Percentiles rank a stretch among this genome's conserved stretches.
phyloP scores from a whole-genome alignment of 208 protist species.

The Wallacemonas sp. region DNA sequence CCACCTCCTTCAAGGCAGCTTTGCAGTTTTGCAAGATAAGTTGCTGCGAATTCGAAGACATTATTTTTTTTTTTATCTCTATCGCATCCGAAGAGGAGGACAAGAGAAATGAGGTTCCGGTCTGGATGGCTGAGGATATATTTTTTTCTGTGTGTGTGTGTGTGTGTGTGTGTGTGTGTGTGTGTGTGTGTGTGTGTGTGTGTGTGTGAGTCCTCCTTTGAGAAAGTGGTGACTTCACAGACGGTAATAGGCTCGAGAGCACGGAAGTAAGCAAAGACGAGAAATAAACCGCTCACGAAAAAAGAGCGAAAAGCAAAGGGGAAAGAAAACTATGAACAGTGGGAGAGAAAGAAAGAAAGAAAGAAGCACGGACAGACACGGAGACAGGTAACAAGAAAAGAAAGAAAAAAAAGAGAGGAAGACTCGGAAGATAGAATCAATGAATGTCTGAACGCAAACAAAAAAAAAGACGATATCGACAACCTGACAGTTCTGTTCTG shows the following conservation, averaged over 20 bases:
- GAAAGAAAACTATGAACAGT: not conserved
- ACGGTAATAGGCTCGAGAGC: too few relatives aligned
- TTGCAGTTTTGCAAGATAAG: conserved; percentile 8
- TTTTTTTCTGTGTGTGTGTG: not conserved
- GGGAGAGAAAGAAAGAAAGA: conserved; percentile 15
- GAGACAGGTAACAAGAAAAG: not conserved
- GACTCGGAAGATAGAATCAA: not conserved
- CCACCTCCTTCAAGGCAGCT: conserved; percentile 2
- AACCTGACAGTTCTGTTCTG: not conserved
- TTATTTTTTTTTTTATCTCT: not conserved
- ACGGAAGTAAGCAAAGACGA: too few relatives aligned
- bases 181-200: not conserved
- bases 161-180: not conserved
- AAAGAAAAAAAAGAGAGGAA: not conserved
- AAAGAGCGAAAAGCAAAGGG: conserved; percentile 11
- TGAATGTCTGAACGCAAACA: not conserved
- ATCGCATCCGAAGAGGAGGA: not conserved
- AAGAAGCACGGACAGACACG: not conserved
- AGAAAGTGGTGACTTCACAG: too few relatives aligned
- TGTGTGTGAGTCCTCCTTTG: too few relatives aligned
- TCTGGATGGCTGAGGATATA: not conserved
- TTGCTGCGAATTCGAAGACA: not conserved
- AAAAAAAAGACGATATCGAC: not conserved
- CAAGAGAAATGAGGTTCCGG: not conserved
- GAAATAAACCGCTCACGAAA: not conserved